Percentiles rank a stretch among this genome's conserved stretches.
Evolutionary conservation across 2,329 filamentous ascomycete genomes (phyloP).

Genomic region (Botrytis byssoidea): DNA sequence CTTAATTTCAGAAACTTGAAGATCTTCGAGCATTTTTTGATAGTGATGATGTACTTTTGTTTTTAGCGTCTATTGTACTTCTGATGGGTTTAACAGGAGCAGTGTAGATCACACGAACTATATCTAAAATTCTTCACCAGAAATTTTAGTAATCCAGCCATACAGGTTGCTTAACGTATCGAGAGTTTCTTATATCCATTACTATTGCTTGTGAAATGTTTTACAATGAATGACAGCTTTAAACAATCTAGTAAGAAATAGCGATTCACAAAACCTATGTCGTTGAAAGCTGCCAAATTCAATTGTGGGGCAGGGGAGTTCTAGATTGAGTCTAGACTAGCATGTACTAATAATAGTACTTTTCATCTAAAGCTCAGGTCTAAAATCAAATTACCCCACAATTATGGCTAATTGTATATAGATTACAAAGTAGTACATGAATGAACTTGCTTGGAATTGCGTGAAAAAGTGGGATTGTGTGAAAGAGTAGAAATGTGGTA

Average conservation of each 20-base stretch:
- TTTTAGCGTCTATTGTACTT: neutral
- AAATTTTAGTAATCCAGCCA: neutral
- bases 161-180: neutral
- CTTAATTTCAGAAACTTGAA: neutral
- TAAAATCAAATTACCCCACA: neutral
- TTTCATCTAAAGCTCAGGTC: neutral
- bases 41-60: neutral
- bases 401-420: neutral
- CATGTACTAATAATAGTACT: neutral
- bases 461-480: no score
- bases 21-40: neutral
- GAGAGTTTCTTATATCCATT: no score
- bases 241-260: neutral
- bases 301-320: neutral
- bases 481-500: no score
- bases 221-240: neutral
- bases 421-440: neutral
- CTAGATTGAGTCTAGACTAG: neutral
- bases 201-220: neutral
- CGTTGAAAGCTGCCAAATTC: neutral
- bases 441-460: no score
- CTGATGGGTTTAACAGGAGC: neutral
- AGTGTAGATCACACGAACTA: neutral
- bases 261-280: neutral
- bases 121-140: neutral